A percentile compares a stretch with the other conserved stretches of the same genome.
Evolutionary conservation across 2,329 filamentous ascomycete genomes (phyloP).

Genomic region (Neofusicoccum sp.): DNA sequence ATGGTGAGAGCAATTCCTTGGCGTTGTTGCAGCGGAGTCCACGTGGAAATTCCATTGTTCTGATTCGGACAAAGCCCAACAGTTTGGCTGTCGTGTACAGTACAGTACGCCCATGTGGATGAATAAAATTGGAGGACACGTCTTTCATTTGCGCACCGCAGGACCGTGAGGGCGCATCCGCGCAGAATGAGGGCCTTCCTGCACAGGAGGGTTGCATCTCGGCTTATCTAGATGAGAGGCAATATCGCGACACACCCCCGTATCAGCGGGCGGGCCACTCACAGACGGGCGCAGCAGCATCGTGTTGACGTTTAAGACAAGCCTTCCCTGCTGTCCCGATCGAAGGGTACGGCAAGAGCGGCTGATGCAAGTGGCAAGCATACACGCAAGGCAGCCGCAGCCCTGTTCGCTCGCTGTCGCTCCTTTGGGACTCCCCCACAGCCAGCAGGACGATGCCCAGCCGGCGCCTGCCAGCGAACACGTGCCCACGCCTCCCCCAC

Average conservation of each 20-base stretch:
- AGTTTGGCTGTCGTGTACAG: constrained; percentile 6
- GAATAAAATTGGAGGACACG: background rate
- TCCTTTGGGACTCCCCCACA: too few relatives aligned
- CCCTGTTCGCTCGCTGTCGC: too few relatives aligned
- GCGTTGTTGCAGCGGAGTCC: background rate
- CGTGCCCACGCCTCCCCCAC: constrained; percentile 10
- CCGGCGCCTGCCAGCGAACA: background rate
- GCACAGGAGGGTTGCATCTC: background rate
- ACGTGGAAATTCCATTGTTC: background rate
- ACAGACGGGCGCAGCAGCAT: background rate
- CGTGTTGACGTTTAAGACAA: background rate
- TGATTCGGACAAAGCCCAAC: background rate
- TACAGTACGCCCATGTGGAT: background rate
- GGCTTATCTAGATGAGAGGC: background rate
- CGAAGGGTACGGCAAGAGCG: too few relatives aligned
- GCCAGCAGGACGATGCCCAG: background rate
- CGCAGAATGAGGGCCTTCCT: too few relatives aligned
- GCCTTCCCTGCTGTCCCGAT: background rate
- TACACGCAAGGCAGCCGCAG: too few relatives aligned
- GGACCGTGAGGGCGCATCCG: background rate
- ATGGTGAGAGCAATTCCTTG: background rate
- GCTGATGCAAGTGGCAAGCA: too few relatives aligned
- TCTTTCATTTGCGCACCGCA: background rate
- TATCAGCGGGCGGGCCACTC: background rate
- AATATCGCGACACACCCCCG: background rate